Conservation (phyloP, 179 eudicot genomes). For the Beta macrorhiza region DNA sequence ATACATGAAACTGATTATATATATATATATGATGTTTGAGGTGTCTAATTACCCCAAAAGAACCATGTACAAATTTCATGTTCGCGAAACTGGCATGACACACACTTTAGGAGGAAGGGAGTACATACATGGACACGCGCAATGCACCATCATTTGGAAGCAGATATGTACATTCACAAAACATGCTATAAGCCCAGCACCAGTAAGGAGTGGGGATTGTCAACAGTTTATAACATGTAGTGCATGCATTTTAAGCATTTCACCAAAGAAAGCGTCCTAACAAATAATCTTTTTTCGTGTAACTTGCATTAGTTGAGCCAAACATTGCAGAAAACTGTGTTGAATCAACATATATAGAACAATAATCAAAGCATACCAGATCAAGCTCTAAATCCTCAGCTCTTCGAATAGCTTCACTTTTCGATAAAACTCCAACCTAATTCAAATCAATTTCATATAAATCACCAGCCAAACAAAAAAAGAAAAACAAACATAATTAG, state of each 20-base stretch:
- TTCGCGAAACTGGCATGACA: no score
- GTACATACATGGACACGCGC: no score
- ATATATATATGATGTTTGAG: no score
- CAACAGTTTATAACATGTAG: background rate
- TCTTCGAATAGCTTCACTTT: slow-evolving; percentile 64
- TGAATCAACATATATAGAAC: background rate
- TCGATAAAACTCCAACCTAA: slow-evolving; percentile 78
- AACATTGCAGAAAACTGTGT: background rate
- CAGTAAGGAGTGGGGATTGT: background rate
- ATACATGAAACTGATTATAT: no score
- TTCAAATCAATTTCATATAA: slow-evolving; percentile 21
- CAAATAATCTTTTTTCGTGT: background rate
- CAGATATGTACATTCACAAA: no score
- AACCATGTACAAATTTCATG: no score
- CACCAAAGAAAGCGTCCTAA: background rate
- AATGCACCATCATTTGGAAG: no score
- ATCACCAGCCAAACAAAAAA: background rate
- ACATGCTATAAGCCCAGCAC: no score
- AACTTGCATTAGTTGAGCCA: background rate
- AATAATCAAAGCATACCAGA: slow-evolving; percentile 51
- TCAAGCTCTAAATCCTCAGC: slow-evolving; percentile 77
- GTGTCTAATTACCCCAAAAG: no score
- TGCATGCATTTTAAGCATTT: background rate
- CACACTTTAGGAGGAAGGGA: no score
- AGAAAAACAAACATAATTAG: background rate